phyloP scores from a whole-genome alignment of 2,329 filamentous ascomycete species.

The Cordyceps fumosorosea region DNA sequence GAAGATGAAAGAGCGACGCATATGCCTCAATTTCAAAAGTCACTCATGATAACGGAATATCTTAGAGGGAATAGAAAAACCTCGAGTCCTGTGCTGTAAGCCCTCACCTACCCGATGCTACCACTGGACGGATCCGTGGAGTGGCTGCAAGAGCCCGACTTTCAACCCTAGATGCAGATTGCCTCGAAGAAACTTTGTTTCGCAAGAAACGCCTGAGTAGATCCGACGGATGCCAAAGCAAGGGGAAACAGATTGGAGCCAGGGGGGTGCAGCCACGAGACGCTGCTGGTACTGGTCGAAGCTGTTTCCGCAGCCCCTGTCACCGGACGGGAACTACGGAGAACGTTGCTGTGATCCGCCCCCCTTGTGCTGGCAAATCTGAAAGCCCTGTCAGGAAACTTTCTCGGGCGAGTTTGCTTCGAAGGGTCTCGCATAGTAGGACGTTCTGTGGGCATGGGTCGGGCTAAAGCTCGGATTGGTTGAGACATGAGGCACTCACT shows the following conservation, averaged over 20 bases:
- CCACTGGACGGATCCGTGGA: not conserved
- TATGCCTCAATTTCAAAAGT: no score
- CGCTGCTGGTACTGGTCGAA: not conserved
- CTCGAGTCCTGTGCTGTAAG: no score
- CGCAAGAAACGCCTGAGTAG: not conserved
- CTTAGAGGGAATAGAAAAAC: no score
- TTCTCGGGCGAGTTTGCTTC: no score
- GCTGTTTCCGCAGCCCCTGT: not conserved
- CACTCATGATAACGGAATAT: no score
- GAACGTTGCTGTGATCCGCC: not conserved
- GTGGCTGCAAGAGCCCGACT: not conserved
- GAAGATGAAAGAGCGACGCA: no score
- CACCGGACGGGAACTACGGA: not conserved
- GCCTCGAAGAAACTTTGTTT: not conserved
- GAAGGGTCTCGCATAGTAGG: no score
- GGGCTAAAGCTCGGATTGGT: no score
- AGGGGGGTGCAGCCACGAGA: not conserved
- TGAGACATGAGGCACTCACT: no score
- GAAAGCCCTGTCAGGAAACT: not conserved
- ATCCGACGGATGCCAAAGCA: not conserved
- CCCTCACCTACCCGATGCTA: no score
- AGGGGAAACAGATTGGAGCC: not conserved
- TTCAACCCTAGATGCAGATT: not conserved
- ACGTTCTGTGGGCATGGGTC: no score
- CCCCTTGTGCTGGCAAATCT: not conserved